A percentile compares a stretch with the other conserved stretches of the same genome.
Evolutionary conservation across 1,284 basidiomycete genomes (phyloP).

Genomic region (Microbotryum silenes-acaulis): DNA sequence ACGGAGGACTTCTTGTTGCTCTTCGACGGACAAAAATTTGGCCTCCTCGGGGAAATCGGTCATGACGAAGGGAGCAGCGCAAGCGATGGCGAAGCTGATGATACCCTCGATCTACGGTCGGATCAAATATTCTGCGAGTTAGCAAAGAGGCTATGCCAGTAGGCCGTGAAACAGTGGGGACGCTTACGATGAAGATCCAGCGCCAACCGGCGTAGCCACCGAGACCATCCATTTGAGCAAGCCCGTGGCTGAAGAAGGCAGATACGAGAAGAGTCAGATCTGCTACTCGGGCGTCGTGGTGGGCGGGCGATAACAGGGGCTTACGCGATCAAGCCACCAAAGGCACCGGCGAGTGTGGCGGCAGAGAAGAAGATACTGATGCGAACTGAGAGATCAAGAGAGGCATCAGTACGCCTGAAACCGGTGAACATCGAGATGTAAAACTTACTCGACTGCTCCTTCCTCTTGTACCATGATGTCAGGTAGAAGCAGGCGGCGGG

Average conservation of each 20-base stretch:
- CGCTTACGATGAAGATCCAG: constrained; percentile 38
- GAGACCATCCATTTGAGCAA: constrained; percentile 20
- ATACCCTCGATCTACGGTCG: constrained; percentile 40
- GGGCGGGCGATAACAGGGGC: too few species aligned
- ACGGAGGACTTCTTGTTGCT: constrained; percentile 40
- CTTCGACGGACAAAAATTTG: constrained; percentile 28
- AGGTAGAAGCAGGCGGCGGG: constrained; percentile 3
- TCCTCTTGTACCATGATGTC: constrained; percentile 4
- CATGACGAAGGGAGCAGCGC: constrained; percentile 37
- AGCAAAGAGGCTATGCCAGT: too few species aligned
- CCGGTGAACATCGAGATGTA: neutral
- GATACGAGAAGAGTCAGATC: too few species aligned
- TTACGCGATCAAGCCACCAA: constrained; percentile 23
- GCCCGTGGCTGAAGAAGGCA: neutral
- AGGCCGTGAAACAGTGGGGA: too few species aligned
- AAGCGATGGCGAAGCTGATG: constrained; percentile 41
- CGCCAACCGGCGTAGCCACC: constrained; percentile 23
- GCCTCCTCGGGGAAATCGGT: constrained; percentile 45
- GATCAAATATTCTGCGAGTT: too few species aligned
- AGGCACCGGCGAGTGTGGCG: constrained; percentile 38
- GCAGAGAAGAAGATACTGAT: constrained; percentile 46
- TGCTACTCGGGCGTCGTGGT: too few species aligned
- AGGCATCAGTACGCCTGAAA: too few species aligned
- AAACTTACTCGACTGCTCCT: neutral
- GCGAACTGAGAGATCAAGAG: constrained; percentile 32